Conservation (phyloP, 768 basidiomycete genomes). For the Leccinum boreale region DNA sequence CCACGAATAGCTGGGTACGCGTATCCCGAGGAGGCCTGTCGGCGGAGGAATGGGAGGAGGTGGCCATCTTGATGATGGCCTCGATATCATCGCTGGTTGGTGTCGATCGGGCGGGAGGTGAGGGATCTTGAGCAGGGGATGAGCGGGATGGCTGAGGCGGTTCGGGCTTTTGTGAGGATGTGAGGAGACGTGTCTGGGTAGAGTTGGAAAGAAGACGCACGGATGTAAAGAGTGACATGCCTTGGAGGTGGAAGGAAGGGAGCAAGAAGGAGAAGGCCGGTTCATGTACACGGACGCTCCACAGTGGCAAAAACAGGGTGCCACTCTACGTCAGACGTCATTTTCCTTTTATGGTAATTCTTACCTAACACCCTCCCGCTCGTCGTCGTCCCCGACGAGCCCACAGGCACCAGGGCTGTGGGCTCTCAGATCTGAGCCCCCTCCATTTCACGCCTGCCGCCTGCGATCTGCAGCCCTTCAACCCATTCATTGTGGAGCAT, state of each 20-base stretch:
- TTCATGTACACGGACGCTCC: slow-evolving; percentile 32
- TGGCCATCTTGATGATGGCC: slow-evolving; percentile 89
- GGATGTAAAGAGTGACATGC: slow-evolving; percentile 15
- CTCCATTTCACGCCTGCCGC: background rate
- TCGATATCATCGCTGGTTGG: slow-evolving; percentile 86
- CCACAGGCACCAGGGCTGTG: slow-evolving; percentile 6
- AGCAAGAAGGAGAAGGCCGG: slow-evolving; percentile 10
- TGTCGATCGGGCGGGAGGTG: slow-evolving; percentile 14
- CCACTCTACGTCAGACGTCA: slow-evolving; percentile 35
- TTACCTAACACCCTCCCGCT: slow-evolving; percentile 7
- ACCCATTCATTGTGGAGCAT: background rate
- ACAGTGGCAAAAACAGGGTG: slow-evolving; percentile 36
- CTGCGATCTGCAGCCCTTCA: background rate
- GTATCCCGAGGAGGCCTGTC: slow-evolving; percentile 72
- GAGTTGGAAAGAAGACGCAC: slow-evolving; percentile 1
- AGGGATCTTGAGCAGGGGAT: slow-evolving; percentile 6
- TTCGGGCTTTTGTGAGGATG: slow-evolving; percentile 11
- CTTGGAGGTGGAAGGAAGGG: slow-evolving; percentile 2
- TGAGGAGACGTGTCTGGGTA: background rate
- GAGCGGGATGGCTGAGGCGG: background rate
- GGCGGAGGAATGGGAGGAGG: slow-evolving; percentile 54
- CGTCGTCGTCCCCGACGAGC: background rate
- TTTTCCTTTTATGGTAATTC: slow-evolving; percentile 14
- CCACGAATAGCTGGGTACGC: slow-evolving; percentile 92
- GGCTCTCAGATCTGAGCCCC: background rate